Evolutionary conservation across 78 protist species (phyloP).

Genomic region (Dictyostelium capitatum): DNA sequence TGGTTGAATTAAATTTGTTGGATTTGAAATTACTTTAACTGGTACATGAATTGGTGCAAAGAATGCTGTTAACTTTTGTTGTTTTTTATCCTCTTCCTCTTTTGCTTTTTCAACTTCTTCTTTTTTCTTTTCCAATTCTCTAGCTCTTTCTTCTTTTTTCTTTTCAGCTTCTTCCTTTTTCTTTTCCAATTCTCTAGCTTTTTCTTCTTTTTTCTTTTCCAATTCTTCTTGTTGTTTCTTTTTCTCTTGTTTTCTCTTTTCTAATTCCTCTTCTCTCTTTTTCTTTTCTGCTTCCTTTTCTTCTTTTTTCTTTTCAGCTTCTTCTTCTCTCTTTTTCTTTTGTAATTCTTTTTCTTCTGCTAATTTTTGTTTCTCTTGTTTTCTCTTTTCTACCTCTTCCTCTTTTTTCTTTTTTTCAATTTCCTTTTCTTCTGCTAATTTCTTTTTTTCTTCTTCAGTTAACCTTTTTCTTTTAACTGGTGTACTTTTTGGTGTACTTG

Average conservation of each 20-base stretch:
- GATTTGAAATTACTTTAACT: neutral
- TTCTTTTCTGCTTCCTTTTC: neutral
- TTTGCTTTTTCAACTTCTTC: neutral
- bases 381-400: constrained; percentile 24
- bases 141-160: constrained; percentile 1
- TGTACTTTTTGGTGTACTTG: neutral
- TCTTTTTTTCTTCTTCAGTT: constrained; percentile 29
- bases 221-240: neutral
- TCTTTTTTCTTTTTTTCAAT: constrained; percentile 13
- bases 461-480: constrained; percentile 12
- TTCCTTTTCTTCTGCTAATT: neutral
- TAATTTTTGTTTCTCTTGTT: constrained; percentile 11
- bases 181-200: constrained; percentile 4
- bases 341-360: constrained; percentile 16
- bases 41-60: constrained; percentile 38
- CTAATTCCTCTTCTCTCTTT: neutral
- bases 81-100: constrained; percentile 45
- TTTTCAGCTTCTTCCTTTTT: constrained; percentile 31
- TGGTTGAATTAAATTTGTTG: constrained; percentile 50
- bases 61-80: constrained; percentile 38
- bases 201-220: constrained; percentile 35
- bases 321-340: constrained; percentile 27
- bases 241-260: constrained; percentile 18
- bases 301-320: constrained; percentile 13
- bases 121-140: constrained; percentile 18